Evolutionary conservation across 2,329 filamentous ascomycete genomes (phyloP), one percentile per base, ranked within the genome.

Genomic region (Elsinoe batatas): DNA sequence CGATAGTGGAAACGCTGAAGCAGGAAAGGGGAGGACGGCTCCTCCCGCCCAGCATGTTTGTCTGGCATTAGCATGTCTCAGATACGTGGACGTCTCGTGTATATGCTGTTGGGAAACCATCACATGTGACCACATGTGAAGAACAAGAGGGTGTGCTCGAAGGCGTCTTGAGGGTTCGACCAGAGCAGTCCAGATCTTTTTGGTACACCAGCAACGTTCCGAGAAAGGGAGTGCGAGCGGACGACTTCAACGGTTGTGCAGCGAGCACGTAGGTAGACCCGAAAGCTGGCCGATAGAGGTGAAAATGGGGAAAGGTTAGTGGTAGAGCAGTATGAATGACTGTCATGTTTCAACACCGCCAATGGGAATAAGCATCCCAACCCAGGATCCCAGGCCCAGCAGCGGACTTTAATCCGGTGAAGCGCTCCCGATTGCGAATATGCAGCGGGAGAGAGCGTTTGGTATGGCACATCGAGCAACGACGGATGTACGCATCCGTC

Each of bases 31-130:
- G 40, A 5, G 18, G 12, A 49, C 44, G 44, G 44, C 22, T 7
- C 44, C n/a, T 5, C 33, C 44, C 44, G 44, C 33, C 44, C n/a
- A 49, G 26, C 44, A 49, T 49, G 44, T 49, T 49, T 20, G 44
- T 33, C 8, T 26, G 10, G n/a, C 5, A 12, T 33, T 10, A 12
- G 17, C 13, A 17, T 49, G 44, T 49, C 44, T 49, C 30, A 49
- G 43, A 30, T 32, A 3, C 26, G 17, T 18, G 10, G 32, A 33
- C 26, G 5, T 35, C 26, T n/a, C 17, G 13, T 49, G 22, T 35
- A n/a, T 49, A 35, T 49, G 44, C 30, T 49, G 26, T 49, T 49
- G 44, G 26, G 44, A 49, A 49, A 49, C 20, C 30, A 49, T 49
- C 26, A 49, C 30, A 49, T 49, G 32, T 35, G 32, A 49, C 44